Percentiles rank a stretch among this genome's conserved stretches.
These are phyloP conservation scores for Microcera coccophila DNA, from an alignment of 2,329 filamentous ascomycete genomes.

Conservation along the genomic window DNA sequence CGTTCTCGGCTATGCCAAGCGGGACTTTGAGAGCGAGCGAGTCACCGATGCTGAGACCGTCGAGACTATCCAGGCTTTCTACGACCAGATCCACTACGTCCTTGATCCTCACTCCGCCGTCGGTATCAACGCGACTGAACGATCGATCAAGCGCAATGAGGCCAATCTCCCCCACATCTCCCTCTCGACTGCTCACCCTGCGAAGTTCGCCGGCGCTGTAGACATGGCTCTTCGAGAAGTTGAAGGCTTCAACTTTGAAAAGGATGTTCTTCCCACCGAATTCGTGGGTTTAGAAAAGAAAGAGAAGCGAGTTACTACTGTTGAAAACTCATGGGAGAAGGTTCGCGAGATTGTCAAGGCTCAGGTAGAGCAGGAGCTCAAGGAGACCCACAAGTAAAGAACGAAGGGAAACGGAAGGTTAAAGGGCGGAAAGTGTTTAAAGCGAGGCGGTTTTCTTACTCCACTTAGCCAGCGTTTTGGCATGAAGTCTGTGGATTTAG, in stretches of 20 bases:
- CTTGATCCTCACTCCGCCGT: constrained; percentile 92
- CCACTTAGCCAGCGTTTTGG: too few relatives aligned
- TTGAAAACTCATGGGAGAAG: constrained; percentile 68
- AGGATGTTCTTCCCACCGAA: constrained; percentile 73
- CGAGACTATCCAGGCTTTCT: constrained; percentile 56
- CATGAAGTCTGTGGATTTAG: too few relatives aligned
- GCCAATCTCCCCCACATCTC: constrained; percentile 67
- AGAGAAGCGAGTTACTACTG: constrained; percentile 67
- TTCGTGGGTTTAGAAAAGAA: constrained; percentile 75
- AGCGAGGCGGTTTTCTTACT: too few relatives aligned
- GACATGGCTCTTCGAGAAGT: constrained; percentile 70
- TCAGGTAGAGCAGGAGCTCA: constrained; percentile 65
- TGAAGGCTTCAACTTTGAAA: constrained; percentile 69
- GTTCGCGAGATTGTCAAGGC: constrained; percentile 72
- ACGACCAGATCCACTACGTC: constrained; percentile 66
- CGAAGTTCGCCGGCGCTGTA: constrained; percentile 87
- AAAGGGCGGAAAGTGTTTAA: too few relatives aligned
- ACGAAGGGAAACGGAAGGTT: too few relatives aligned
- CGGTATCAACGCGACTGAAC: constrained; percentile 70
- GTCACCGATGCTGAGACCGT: constrained; percentile 65
- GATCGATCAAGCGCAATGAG: constrained; percentile 58
- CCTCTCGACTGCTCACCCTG: constrained; percentile 89
- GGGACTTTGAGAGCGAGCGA: constrained; percentile 72
- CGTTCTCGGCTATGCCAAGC: constrained; percentile 66
- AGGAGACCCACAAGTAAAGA: constrained; percentile 20